Evolutionary conservation across 495 filamentous ascomycete species (phyloP).

Genomic region (Xylaria acuta): DNA sequence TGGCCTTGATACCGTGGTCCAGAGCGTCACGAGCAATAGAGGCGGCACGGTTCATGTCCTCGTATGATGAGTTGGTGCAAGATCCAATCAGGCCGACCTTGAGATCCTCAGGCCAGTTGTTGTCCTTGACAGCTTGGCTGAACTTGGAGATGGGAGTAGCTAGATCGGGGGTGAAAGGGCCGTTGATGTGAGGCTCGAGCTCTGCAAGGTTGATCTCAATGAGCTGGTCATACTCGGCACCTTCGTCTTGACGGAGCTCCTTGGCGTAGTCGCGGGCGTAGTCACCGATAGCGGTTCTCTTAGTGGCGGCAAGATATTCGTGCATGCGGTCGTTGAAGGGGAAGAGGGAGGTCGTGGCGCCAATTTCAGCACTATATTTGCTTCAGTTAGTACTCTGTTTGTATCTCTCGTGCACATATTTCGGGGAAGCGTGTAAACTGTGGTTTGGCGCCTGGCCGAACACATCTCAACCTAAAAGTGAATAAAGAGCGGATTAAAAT

Average conservation of each 20-base stretch:
- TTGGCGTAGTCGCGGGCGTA: slow-evolving; percentile 84
- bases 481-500: neutral
- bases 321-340: slow-evolving; percentile 98
- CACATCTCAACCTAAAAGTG: neutral
- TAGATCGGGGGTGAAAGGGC: slow-evolving; percentile 99
- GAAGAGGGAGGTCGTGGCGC: slow-evolving; percentile 97
- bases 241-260: slow-evolving; percentile 88
- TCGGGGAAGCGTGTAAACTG: neutral
- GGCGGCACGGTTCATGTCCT: slow-evolving; percentile 96
- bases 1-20: slow-evolving; percentile 91
- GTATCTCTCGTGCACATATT: neutral
- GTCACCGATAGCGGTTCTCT: slow-evolving; percentile 88
- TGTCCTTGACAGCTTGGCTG: slow-evolving; percentile 88
- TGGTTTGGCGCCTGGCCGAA: neutral
- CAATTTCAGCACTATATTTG: slow-evolving; percentile 75
- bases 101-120: slow-evolving; percentile 96
- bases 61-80: slow-evolving; percentile 99
- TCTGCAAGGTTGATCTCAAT: slow-evolving; percentile 94
- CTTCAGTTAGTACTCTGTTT: neutral
- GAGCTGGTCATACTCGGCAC: slow-evolving; percentile 94
- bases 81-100: slow-evolving; percentile 97
- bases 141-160: slow-evolving; percentile 98
- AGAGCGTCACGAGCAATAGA: slow-evolving; percentile 95
- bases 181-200: slow-evolving; percentile 98
- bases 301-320: slow-evolving; percentile 92